A percentile compares a stretch with the other conserved stretches of the same genome.
These are phyloP conservation scores for Psidium friedrichsthalianum DNA, from an alignment of 345 rosid genomes.

Conservation along the genomic window DNA sequence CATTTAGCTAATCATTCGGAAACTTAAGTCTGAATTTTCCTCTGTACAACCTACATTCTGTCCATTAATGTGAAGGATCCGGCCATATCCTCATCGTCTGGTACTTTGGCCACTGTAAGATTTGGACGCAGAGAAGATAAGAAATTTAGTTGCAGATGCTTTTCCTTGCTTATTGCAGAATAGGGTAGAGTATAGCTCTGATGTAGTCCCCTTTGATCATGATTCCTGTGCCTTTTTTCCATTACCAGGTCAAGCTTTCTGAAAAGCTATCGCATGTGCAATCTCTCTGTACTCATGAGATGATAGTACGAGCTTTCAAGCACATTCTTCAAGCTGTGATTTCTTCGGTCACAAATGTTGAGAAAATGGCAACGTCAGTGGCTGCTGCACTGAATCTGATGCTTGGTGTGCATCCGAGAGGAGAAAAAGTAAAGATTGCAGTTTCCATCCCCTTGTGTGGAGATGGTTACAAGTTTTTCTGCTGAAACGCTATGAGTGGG, in stretches of 20 bases:
- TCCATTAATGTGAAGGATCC: background rate
- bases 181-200: background rate
- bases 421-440: constrained; percentile 28
- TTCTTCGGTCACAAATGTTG: constrained; percentile 50
- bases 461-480: constrained; percentile 85
- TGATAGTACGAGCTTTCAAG: constrained; percentile 93
- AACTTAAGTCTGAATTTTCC: background rate
- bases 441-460: constrained; percentile 65
- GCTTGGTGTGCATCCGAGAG: constrained; percentile 69
- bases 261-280: constrained; percentile 93
- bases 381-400: constrained; percentile 87
- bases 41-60: background rate
- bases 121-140: background rate
- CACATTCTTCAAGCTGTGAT: constrained; percentile 84
- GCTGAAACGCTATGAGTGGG: constrained; percentile 89
- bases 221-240: background rate
- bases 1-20: background rate
- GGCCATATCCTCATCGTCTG: background rate
- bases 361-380: constrained; percentile 55
- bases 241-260: constrained; percentile 77
- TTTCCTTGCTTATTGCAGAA: background rate
- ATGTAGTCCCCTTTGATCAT: background rate
- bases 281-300: constrained; percentile 93
- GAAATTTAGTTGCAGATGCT: background rate
- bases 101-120: background rate